Evolutionary conservation across 2,329 filamentous ascomycete genomes (phyloP), one percentile per base, ranked within the genome.

Genomic region (Westerdykella ornata): DNA sequence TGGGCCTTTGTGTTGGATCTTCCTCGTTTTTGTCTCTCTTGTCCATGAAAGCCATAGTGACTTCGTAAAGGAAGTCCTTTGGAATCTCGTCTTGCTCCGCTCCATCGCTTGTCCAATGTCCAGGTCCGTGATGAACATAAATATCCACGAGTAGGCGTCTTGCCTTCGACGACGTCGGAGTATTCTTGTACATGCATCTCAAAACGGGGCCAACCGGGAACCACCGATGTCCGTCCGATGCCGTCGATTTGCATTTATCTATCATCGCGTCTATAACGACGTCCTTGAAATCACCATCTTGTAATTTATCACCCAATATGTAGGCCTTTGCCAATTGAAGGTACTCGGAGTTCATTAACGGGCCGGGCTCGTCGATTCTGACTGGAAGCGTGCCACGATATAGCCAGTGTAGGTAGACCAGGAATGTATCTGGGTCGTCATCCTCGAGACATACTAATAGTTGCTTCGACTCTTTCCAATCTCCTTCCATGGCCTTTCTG

Each of bases 301-400:
- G 33, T 5, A 53, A 15, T 14, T 46, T 38, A 15, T 52, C 43
- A 2, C 47, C 49, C 6, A 52, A 39, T 3, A 46, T 41, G 38
- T 49, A 52, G 29, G 39, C 31, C 8, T 43, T 16, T 20, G 38
- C 30, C 18, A 30, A n/a, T 18, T 22, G 14, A n/a, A 14, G 14
- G 14, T 26, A 29, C n/a, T 16, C 20, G 20, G 20, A 22, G 20
- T 22, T 22, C 20, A 5, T 9, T 22, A 22, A 22, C 20, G 20
- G 20, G 20, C 5, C 20, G 20, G 20, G 20, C 20, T 22, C 20
- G 20, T 22, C 20, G 20, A 22, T 22, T 22, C 20, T 5, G 20
- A 22, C 8, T 8, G 17, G 19, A 17, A 32, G 3, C 13, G 22
- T 26, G 14, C 38, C 3, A 28, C 32, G 31, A 22, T 43, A 41